These are phyloP conservation scores for Hysterium pulicare DNA, from an alignment of 2,329 filamentous ascomycete genomes.

Conservation along the genomic window DNA sequence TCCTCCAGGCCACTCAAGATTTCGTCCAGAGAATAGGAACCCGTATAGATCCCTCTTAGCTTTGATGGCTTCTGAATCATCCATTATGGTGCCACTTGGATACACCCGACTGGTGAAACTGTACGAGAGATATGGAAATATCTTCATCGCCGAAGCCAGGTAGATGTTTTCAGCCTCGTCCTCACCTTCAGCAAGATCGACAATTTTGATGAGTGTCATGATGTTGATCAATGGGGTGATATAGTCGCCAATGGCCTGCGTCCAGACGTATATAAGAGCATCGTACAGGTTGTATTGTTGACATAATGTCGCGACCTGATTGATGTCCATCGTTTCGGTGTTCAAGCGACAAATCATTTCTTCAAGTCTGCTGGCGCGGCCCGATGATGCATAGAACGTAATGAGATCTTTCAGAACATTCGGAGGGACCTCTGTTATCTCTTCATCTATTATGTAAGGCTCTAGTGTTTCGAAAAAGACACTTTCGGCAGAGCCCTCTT, in stretches of 20 bases:
- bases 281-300: slow-evolving; percentile 92
- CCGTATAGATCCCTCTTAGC: slow-evolving; percentile 90
- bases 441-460: slow-evolving; percentile 76
- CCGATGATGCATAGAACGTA: slow-evolving; percentile 71
- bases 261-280: slow-evolving; percentile 96
- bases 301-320: slow-evolving; percentile 86
- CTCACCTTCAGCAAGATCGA: slow-evolving; percentile 52
- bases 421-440: slow-evolving; percentile 73
- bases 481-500: slow-evolving; percentile 68
- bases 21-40: slow-evolving; percentile 86
- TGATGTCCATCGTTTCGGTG: slow-evolving; percentile 85
- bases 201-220: slow-evolving; percentile 59
- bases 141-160: slow-evolving; percentile 74
- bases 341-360: slow-evolving; percentile 94
- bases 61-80: slow-evolving; percentile 66
- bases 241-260: slow-evolving; percentile 82
- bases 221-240: slow-evolving; percentile 87
- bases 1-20: slow-evolving; percentile 69
- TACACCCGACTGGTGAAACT: slow-evolving; percentile 87
- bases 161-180: slow-evolving; percentile 59
- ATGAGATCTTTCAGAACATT: slow-evolving; percentile 83
- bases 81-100: slow-evolving; percentile 74
- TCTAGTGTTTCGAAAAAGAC: slow-evolving; percentile 88
- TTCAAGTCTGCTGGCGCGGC: slow-evolving; percentile 75
- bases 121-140: slow-evolving; percentile 94